Base-by-base conservation (phyloP, 2,329 filamentous ascomycete genomes). In the Aspergillus neotritici region DNA sequence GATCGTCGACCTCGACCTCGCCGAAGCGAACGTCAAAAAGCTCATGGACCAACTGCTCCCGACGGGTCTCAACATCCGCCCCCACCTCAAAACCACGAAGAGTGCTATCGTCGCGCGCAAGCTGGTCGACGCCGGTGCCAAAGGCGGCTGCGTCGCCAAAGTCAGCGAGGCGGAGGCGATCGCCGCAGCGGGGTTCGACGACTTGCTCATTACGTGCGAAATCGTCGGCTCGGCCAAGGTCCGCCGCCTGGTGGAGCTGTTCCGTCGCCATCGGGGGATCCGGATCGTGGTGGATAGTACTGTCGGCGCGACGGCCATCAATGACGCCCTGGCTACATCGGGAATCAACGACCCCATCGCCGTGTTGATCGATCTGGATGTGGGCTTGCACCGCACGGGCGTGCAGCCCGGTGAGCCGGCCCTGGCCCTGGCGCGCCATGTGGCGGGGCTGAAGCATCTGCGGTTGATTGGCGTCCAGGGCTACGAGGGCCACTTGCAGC, bases 81-180 rank as follows among this genome's bases (percentile, higher is more conserved):
- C 74, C 0, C 74, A 77, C 42, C 65, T 74, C n/a, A 77, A 77
- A 51, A 77, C 74, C 4, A 76, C 72, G 39, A 77, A 77, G 53
- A 72, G 69, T 32, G 68, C 66, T 15, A 56, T 65, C 13, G 60
- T 77, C 1, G 74, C 74, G 4, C 49, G 55, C 10, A 70, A 65
- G 36, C 66, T 77, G 38, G 64, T 59, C 32, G 59, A 60, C 1
- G 73, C 72, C 0, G 74, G 74, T 16, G 72, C 72, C 40, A 75
- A 66, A 52, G 74, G 74, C 15, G 71, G 70, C 32, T 77, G 74
- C 43, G 74, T 77, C 2, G 73, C 74, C 5, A 77, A 77, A 47
- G 64, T 77, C 6, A 71, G 67, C 50, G 74, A 72, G 48, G 69
- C 69, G 2, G 69, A 72, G 48, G 68, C 56, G 30, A 65, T 72